Conservation (phyloP, 73 alveolate species). For the Symbiodinium pilosum region DNA sequence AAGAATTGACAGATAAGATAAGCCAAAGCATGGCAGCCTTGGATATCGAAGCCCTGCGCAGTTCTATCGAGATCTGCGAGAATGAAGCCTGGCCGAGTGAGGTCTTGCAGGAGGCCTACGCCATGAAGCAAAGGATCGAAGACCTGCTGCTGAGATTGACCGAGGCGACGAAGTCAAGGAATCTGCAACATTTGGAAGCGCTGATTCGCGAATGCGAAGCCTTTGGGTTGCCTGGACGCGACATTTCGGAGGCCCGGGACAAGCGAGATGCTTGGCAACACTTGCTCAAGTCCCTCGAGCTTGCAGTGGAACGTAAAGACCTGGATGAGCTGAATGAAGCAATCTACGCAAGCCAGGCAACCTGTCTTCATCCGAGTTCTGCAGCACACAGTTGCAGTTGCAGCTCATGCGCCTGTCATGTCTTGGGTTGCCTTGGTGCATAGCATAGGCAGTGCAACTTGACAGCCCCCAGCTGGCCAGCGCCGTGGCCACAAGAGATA, state of each 20-base stretch:
- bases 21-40: not conserved
- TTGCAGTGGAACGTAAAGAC: not conserved
- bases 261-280: not conserved
- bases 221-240: slow-evolving; percentile 39
- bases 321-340: not conserved
- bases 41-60: slow-evolving; percentile 9
- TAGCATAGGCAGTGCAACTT: not conserved
- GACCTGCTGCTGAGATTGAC: slow-evolving; percentile 19
- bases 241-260: not conserved
- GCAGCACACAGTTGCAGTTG: no score
- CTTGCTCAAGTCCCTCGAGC: slow-evolving; percentile 9
- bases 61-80: slow-evolving; percentile 33
- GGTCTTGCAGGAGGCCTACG: slow-evolving; percentile 3
- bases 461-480: not conserved
- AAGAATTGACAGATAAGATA: not conserved
- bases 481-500: not conserved
- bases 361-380: no score
- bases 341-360: slow-evolving; percentile 36
- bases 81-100: slow-evolving; percentile 30
- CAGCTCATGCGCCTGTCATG: no score
- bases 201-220: slow-evolving; percentile 3
- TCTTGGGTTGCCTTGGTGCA: no score
- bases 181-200: not conserved
- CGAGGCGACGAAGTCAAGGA: not conserved
- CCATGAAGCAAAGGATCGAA: not conserved